Evolutionary conservation across 2,329 filamentous ascomycete genomes (phyloP).

Genomic region (Botryotinia calthae): DNA sequence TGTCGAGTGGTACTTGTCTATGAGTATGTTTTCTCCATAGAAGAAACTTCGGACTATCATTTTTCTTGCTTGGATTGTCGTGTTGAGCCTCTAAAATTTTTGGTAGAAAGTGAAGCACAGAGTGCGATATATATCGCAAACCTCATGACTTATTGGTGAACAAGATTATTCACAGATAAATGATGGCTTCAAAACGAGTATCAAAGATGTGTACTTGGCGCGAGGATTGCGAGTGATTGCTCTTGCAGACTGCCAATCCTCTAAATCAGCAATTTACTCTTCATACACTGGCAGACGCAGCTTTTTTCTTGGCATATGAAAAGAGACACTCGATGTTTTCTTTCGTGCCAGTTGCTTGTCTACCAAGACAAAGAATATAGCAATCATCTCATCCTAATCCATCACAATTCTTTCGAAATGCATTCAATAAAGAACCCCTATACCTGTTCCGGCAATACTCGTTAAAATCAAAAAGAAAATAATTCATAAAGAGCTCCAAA

Average conservation of each 20-base stretch:
- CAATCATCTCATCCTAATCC: background rate
- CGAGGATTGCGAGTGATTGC: too few relatives aligned
- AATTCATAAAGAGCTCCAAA: background rate
- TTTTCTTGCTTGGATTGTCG: background rate
- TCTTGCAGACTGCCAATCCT: background rate
- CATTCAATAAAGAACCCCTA: background rate
- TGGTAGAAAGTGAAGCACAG: background rate
- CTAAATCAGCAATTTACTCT: background rate
- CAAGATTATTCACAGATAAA: background rate
- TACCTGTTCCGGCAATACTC: background rate
- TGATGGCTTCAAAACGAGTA: too few relatives aligned
- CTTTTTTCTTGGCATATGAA: background rate
- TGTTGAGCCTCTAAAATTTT: too few relatives aligned
- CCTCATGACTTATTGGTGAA: background rate
- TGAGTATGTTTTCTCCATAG: fast-evolving
- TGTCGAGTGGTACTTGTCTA: background rate
- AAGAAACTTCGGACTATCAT: background rate
- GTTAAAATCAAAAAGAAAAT: background rate
- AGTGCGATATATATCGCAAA: background rate
- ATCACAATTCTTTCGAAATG: background rate
- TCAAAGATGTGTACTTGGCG: too few relatives aligned
- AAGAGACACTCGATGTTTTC: background rate
- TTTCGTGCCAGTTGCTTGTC: too few relatives aligned
- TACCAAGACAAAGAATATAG: background rate
- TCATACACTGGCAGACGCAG: background rate